Conservation (phyloP, 1,284 basidiomycete genomes). For the Sphagnurus paluster region DNA sequence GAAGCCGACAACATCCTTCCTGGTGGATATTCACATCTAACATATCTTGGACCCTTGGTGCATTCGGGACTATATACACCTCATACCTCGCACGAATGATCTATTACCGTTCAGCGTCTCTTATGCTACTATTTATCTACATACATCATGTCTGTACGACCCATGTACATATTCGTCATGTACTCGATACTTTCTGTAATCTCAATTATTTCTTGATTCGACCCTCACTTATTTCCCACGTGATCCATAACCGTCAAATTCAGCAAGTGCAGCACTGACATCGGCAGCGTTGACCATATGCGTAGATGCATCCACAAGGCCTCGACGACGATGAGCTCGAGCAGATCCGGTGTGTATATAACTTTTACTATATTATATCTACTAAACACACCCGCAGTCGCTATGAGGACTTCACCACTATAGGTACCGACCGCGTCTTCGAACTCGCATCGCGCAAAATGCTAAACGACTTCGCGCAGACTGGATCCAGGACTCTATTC, state of each 20-base stretch:
- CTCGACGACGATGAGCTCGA: constrained; percentile 48
- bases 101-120: constrained; percentile 5
- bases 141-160: constrained; percentile 10
- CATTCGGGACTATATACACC: constrained; percentile 16
- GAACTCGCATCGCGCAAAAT: not conserved
- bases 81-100: constrained; percentile 11
- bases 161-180: no score
- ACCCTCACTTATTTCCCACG: no score
- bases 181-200: no score
- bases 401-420: constrained; percentile 82
- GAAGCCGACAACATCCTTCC: no score
- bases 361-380: constrained; percentile 5
- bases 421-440: constrained; percentile 37
- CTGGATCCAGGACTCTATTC: constrained; percentile 94
- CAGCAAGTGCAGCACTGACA: constrained; percentile 3
- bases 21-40: constrained; percentile 2
- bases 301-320: constrained; percentile 36
- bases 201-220: no score
- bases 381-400: constrained; percentile 43
- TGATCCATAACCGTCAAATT: not conserved
- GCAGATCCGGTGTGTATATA: constrained; percentile 48
- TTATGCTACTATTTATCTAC: no score
- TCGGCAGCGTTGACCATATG: constrained; percentile 20
- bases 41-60: constrained; percentile 16
- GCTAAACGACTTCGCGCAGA: constrained; percentile 41